Conservation (phyloP, 176 grass and related monocot species). For the Thalia dealbata region DNA sequence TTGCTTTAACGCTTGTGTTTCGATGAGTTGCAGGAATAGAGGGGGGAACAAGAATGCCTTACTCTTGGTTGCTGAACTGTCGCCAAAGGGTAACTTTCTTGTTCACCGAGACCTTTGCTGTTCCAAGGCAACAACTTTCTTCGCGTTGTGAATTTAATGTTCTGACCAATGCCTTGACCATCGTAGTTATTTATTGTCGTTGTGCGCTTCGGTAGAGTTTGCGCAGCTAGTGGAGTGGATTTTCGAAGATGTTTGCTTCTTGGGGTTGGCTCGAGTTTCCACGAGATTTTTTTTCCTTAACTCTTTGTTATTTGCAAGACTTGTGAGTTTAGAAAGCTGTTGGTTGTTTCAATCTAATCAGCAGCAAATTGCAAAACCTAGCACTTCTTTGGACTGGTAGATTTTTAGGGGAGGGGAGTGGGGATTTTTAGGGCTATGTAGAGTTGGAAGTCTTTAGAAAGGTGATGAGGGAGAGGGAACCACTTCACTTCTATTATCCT, state of each 20-base stretch:
- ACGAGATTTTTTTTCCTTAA: background rate
- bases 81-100: background rate
- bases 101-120: background rate
- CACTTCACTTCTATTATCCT: too few species aligned
- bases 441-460: too few species aligned
- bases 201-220: background rate
- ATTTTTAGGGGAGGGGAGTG: too few species aligned
- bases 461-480: too few species aligned
- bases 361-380: too few species aligned
- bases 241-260: background rate
- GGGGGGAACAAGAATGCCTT: background rate
- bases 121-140: background rate
- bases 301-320: too few species aligned
- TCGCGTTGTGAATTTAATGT: too few species aligned
- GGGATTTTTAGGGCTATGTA: too few species aligned
- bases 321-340: too few species aligned
- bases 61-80: slow-evolving; percentile 6
- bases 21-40: background rate
- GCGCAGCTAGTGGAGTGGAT: background rate
- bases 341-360: too few species aligned
- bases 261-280: background rate
- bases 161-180: background rate
- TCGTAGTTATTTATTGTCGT: background rate
- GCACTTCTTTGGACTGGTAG: too few species aligned
- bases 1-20: background rate